Evolutionary conservation across 164 flowering plant species (phyloP).

Genomic region (Aristolochia californica): DNA sequence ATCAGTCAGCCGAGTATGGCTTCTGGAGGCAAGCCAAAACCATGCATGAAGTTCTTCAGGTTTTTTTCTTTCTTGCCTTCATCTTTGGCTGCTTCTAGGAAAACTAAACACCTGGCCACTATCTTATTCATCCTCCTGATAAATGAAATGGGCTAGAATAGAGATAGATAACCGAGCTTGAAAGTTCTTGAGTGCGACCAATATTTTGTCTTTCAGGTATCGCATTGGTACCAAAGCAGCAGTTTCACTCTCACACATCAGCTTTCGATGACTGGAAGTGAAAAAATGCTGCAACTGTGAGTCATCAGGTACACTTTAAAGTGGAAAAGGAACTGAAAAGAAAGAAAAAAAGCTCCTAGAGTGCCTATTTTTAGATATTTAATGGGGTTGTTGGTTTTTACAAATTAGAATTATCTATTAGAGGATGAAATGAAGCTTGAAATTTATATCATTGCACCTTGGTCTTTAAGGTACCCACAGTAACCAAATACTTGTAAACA

Average conservation of each 20-base stretch:
- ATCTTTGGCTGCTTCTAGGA: background rate
- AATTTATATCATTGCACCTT: no score
- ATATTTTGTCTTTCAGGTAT: conserved; percentile 22
- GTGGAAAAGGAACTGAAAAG: conserved; percentile 3
- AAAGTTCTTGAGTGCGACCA: conserved; percentile 19
- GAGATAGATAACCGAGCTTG: conserved; percentile 3
- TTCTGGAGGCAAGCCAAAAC: conserved; percentile 19
- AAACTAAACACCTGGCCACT: background rate
- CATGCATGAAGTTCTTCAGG: conserved; percentile 23
- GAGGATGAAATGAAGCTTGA: no score
- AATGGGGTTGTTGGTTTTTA: no score
- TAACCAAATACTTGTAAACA: no score
- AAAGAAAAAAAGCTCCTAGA: background rate
- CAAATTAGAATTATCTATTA: no score
- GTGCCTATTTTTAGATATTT: no score
- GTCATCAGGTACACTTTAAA: conserved; percentile 15
- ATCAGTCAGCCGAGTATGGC: conserved; percentile 8
- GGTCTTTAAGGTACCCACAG: no score
- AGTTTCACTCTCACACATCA: conserved; percentile 19
- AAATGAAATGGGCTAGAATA: conserved; percentile 7
- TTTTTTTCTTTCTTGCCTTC: background rate
- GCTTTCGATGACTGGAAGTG: conserved; percentile 16
- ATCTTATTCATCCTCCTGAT: background rate
- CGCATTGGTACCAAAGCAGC: conserved; percentile 13
- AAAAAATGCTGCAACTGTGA: conserved; percentile 14